Conservation (phyloP, 192 early-diverging fungal genomes). For the Coemansia sp. region DNA sequence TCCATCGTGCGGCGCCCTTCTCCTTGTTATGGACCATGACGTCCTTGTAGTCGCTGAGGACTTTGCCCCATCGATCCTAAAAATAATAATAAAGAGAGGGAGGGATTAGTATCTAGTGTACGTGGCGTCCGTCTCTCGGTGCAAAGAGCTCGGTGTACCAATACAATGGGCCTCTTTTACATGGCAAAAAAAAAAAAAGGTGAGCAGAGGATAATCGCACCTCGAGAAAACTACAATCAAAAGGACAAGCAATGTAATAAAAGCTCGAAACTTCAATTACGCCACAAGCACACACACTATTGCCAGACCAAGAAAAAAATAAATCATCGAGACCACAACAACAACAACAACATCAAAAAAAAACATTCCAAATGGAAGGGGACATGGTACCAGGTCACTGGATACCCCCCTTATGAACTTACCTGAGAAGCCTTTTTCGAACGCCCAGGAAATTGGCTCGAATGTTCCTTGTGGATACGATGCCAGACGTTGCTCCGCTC, state of each 20-base stretch:
- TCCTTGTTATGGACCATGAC: conserved; percentile 57
- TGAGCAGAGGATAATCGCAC: conserved; percentile 11
- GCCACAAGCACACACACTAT: background rate
- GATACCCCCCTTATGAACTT: too few relatives aligned
- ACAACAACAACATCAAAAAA: conserved; percentile 2
- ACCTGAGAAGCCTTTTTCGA: conserved; percentile 59
- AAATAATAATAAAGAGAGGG: background rate
- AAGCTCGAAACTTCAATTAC: too few relatives aligned
- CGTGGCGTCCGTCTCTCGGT: too few relatives aligned
- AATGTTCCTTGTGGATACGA: conserved; percentile 56
- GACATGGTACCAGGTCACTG: background rate
- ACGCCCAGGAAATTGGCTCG: conserved; percentile 50
- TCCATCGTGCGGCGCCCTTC: conserved; percentile 58
- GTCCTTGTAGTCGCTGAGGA: conserved; percentile 57
- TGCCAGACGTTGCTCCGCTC: conserved; percentile 58
- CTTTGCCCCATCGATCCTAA: conserved; percentile 59
- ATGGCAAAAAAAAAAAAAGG: conserved; percentile 5
- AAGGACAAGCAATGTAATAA: background rate
- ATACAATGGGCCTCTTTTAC: background rate
- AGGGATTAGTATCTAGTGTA: background rate
- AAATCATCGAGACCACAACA: background rate
- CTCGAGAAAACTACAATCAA: background rate
- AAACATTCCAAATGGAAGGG: too few relatives aligned
- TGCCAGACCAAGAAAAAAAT: too few relatives aligned
- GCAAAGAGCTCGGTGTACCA: background rate